Evolutionary conservation across 768 basidiomycete genomes (phyloP).

Genomic region (Coprinellus micaceus): DNA sequence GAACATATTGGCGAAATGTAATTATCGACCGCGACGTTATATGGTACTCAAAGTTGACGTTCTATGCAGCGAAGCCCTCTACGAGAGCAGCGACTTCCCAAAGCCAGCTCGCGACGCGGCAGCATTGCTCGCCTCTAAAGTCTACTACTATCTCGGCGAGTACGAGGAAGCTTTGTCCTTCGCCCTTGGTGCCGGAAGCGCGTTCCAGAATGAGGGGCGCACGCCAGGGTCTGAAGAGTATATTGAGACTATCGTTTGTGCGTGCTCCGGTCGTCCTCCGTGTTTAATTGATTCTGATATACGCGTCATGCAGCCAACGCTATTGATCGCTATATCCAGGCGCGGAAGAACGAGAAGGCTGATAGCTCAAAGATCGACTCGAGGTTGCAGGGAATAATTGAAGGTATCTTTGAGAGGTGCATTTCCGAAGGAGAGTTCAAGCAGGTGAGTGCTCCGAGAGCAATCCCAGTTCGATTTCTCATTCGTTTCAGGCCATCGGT

Average conservation of each 20-base stretch:
- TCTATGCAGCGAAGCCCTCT: slow-evolving; percentile 73
- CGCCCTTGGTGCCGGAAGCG: slow-evolving; percentile 84
- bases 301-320: slow-evolving; percentile 67
- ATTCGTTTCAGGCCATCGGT: slow-evolving; percentile 86
- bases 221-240: slow-evolving; percentile 74
- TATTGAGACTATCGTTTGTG: slow-evolving; percentile 91
- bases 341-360: slow-evolving; percentile 55
- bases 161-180: slow-evolving; percentile 95
- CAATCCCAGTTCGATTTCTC: too few relatives aligned
- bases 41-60: slow-evolving; percentile 3
- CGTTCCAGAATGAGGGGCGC: slow-evolving; percentile 75
- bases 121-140: slow-evolving; percentile 92
- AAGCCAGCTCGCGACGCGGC: slow-evolving; percentile 75
- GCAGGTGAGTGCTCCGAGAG: slow-evolving; percentile 53
- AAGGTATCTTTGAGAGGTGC: slow-evolving; percentile 83
- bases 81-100: slow-evolving; percentile 78
- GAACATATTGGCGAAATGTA: slow-evolving; percentile 90
- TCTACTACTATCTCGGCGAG: slow-evolving; percentile 95
- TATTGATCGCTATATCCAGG: slow-evolving; percentile 87
- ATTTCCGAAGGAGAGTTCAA: slow-evolving; percentile 87
- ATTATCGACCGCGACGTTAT: slow-evolving; percentile 25
- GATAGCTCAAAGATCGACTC: slow-evolving; percentile 66
- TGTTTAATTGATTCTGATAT: not conserved
- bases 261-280: slow-evolving; percentile 30
- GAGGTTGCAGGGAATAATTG: slow-evolving; percentile 79